Evolutionary conservation across 495 filamentous ascomycete species (phyloP), one percentile per base, ranked within the genome.

Genomic region (Chlorociboria aeruginascens): DNA sequence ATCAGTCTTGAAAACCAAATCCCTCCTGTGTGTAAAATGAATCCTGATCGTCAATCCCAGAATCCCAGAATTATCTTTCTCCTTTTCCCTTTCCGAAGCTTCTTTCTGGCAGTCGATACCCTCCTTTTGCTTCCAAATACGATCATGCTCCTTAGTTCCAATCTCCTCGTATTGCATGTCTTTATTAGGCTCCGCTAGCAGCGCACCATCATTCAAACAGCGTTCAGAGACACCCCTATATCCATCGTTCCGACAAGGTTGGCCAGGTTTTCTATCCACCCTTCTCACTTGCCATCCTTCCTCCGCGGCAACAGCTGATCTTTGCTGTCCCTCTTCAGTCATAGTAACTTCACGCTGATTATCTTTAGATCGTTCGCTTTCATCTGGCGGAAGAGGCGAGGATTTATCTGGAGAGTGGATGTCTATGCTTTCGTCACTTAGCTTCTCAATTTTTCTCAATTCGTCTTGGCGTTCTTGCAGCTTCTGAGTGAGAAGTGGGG

Each of bases 31-130:
- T 45, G 55, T 62, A 28, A 68, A 39, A 52, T 71, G 70, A 54
- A 75, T 40, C 3, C 69, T 57, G 48, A 72, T 64, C 11, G 66
- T 73, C 12, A 73, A 47, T 0, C 69, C 69, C 16, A 63, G 52
- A n/a, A 72, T 63, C 17, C 63, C 64, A 25, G 66, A 48, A 40
- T 63, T 55, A 20, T 61, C 58, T 2, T 56, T 57, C 1, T 30
- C 25, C 14, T 20, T 20, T 2, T 14, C 17, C 3, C 2, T 47
- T 16, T 45, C 47, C 31, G 17, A 48, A 9, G n/a, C 16, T 39
- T 40, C 43, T 1, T 52, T 51, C 36, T 49, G 51, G 6, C 55
- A 45, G 31, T 65, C 58, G 2, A 55, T 49, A 29, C 52, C 58
- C 4, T 61, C 65, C 16, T 46, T 54, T 14, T 50, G 42, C 40